Evolutionary conservation across 768 basidiomycete genomes (phyloP).

Genomic region (Asterophora lycoperdoides): DNA sequence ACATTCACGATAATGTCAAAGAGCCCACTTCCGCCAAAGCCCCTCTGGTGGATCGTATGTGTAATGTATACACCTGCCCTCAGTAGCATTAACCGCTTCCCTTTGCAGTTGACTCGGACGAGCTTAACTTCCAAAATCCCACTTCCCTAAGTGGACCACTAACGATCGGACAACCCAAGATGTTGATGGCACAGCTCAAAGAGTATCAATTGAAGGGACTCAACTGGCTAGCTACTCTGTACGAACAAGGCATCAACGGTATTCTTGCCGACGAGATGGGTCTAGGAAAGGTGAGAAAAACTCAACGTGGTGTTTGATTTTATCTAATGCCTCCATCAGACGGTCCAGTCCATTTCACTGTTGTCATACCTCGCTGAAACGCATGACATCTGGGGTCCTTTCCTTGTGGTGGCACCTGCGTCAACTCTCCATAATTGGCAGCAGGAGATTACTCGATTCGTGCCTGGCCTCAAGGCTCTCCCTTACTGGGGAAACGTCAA

Average conservation of each 20-base stretch:
- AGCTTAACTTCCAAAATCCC: conserved; percentile 99
- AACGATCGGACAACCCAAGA: conserved; percentile 87
- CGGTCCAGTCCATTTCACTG: conserved; percentile 96
- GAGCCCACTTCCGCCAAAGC: conserved; percentile 31
- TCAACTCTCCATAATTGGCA: conserved; percentile 99
- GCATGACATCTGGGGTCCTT: conserved; percentile 99
- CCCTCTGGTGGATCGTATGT: conserved; percentile 71
- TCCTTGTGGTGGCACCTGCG: conserved; percentile 95
- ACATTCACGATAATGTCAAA: conserved; percentile 44
- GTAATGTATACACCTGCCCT: background rate
- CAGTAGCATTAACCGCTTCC: conserved; percentile 5
- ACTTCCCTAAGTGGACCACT: conserved; percentile 81
- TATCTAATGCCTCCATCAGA: conserved; percentile 40
- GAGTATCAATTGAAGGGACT: conserved; percentile 98
- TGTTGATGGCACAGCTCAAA: conserved; percentile 95
- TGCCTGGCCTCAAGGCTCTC: conserved; percentile 87
- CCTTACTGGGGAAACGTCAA: conserved; percentile 99
- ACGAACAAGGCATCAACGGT: conserved; percentile 99
- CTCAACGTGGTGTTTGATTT: conserved; percentile 1
- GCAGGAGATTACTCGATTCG: conserved; percentile 94
- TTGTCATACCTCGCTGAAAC: conserved; percentile 94
- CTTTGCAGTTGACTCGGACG: conserved; percentile 81
- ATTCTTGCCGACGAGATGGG: conserved; percentile 99
- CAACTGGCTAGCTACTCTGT: conserved; percentile 96
- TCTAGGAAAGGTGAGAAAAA: conserved; percentile 66